Conservation (phyloP, 78 protist species). For the Dictyostelium firmibasis region DNA sequence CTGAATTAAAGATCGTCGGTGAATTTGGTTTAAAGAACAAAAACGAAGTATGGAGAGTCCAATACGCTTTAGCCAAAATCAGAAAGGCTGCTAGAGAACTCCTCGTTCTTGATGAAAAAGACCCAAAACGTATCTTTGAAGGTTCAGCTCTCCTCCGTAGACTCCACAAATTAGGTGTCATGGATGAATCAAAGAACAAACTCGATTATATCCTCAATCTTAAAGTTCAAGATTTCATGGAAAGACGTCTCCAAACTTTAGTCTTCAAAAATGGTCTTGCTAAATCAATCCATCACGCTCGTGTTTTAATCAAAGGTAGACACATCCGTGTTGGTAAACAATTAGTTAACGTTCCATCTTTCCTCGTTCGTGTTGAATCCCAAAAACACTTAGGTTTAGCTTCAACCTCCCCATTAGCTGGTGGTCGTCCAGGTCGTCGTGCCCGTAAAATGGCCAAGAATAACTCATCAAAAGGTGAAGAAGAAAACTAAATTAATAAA, state of each 20-base stretch:
- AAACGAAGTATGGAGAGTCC: constrained; percentile 99
- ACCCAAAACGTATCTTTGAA: constrained; percentile 91
- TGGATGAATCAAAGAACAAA: constrained; percentile 94
- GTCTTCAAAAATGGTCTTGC: constrained; percentile 97
- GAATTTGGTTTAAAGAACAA: constrained; percentile 99
- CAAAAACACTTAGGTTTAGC: constrained; percentile 98
- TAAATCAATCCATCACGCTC: constrained; percentile 99
- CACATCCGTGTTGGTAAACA: constrained; percentile 99
- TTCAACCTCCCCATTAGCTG: constrained; percentile 92
- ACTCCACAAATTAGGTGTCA: constrained; percentile 95
- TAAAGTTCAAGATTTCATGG: constrained; percentile 96
- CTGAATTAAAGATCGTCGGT: constrained; percentile 95
- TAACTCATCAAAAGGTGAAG: constrained; percentile 26
- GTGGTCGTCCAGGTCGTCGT: constrained; percentile 97
- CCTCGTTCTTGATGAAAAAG: constrained; percentile 97
- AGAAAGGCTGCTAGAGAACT: constrained; percentile 98
- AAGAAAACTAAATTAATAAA: constrained; percentile 35
- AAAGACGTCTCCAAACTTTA: constrained; percentile 99
- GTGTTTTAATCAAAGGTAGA: constrained; percentile 98
- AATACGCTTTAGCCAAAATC: constrained; percentile 97
- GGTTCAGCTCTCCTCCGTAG: constrained; percentile 99
- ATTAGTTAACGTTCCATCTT: constrained; percentile 98
- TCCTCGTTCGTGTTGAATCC: constrained; percentile 98
- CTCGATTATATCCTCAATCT: constrained; percentile 99
- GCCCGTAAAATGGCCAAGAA: constrained; percentile 87